Percentiles rank a stretch among this genome's conserved stretches.
These are phyloP conservation scores for Verbascum thapsus DNA, from an alignment of 257 asterid genomes.

Conservation along the genomic window DNA sequence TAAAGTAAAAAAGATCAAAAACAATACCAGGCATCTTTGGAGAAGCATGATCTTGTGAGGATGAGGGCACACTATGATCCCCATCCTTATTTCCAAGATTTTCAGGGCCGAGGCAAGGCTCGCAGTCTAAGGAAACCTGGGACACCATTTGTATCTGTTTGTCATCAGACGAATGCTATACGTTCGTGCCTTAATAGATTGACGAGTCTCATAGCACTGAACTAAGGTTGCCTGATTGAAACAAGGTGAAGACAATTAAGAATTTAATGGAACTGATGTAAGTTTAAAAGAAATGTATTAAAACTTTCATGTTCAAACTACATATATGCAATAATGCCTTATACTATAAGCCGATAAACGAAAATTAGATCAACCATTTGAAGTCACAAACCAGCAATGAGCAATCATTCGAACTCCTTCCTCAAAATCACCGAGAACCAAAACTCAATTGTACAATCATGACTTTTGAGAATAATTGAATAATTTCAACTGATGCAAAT, in stretches of 20 bases:
- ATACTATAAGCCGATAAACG: too few species aligned
- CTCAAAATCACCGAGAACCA: too few species aligned
- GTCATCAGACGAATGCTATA: constrained; percentile 37
- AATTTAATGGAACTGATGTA: background rate
- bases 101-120: constrained; percentile 45
- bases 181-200: constrained; percentile 30
- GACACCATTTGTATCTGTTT: constrained; percentile 55
- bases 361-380: too few species aligned
- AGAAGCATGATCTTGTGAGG: constrained; percentile 56
- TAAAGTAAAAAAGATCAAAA: constrained; percentile 22
- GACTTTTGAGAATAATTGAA: too few species aligned
- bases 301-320: too few species aligned
- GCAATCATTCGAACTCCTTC: too few species aligned
- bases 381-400: too few species aligned
- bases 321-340: too few species aligned
- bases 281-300: background rate
- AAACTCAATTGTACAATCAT: too few species aligned
- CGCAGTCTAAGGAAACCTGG: constrained; percentile 56
- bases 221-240: constrained; percentile 36
- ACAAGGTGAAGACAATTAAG: constrained; percentile 10
- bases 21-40: constrained; percentile 59
- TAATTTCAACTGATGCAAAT: too few species aligned
- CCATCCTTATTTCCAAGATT: constrained; percentile 53
- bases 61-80: constrained; percentile 42
- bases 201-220: constrained; percentile 15